Evolutionary conservation across 2,329 filamentous ascomycete genomes (phyloP), one percentile per base, ranked within the genome.

Genomic region (Chaetomium olivaceum): DNA sequence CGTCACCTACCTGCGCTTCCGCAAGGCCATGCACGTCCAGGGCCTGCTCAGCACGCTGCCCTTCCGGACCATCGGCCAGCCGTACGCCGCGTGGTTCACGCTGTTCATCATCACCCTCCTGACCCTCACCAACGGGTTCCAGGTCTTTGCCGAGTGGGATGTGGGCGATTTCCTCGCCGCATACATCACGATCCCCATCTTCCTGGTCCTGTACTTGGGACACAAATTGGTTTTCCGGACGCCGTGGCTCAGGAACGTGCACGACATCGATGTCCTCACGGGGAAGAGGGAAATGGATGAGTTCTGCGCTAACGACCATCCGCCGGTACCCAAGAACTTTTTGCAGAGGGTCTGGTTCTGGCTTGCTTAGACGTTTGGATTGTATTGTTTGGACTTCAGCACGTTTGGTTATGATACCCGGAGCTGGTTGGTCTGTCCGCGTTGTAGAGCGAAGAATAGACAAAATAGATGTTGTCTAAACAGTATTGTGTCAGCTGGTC

Each of bases 41-140:
- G 80, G 80, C 63, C 76, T 89, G 69, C 70, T 83, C 39, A 72
- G 81, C 25, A 76, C 75, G 1, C 77, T 86, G 4, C 85, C 86
- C 0, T 88, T 83, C 79, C 77, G 73, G 59, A 84, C 84, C 0
- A 77, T 78, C 0, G 74, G 82, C 14, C 85, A 87, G 74, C 86
- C 90, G 0, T 92, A 89, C 73, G 86, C 86, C 2, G 84, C 89
- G 0, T 91, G 83, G 72, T 77, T 84, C 62, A 82, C 83, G 11
- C 82, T 92, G 1, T 74, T 83, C 19, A 73, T 87, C 27, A 83
- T 92, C 61, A 74, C 76, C 3, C 77, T 91, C 29, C 80, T 93
- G n/a, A 85, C 83, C 1, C 77, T 93, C 3, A 88, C 91, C 70
- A 92, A 92, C 71, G 91, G 90, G 1, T 94, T 93, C 77, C 84